Evolutionary conservation across 306 rosid species (phyloP).

Genomic region (Cucumis hystrix): DNA sequence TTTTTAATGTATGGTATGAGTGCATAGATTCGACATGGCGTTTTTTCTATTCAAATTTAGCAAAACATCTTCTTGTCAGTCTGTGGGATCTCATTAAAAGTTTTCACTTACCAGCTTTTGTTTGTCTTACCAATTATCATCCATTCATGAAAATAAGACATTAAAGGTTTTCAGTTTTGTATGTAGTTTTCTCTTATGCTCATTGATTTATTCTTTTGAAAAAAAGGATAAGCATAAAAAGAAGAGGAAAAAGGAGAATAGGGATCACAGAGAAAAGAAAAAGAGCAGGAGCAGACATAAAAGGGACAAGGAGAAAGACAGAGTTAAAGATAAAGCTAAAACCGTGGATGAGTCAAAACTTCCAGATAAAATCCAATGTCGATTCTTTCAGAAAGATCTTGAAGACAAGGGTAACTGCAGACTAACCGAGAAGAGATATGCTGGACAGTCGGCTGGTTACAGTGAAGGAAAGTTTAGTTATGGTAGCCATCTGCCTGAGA

Average conservation of each 20-base stretch:
- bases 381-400: conserved; percentile 30
- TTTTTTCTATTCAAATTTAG: neutral
- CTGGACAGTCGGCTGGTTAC: neutral
- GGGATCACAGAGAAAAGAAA: conserved; percentile 68
- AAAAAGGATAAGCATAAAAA: conserved; percentile 65
- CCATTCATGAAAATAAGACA: neutral
- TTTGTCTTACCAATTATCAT: neutral
- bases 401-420: conserved; percentile 24
- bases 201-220: conserved; percentile 1
- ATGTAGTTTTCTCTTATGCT: neutral
- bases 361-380: conserved; percentile 26
- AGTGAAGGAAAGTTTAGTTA: neutral
- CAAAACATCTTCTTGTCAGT: neutral
- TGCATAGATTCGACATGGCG: neutral
- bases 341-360: conserved; percentile 42
- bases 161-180: neutral
- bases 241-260: conserved; percentile 63
- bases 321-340: conserved; percentile 30
- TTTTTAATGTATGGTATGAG: neutral
- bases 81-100: neutral
- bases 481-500: neutral
- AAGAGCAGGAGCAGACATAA: conserved; percentile 20
- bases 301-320: conserved; percentile 47
- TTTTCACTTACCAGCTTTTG: neutral
- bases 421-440: conserved; percentile 26